Evolutionary conservation across 805 yeast genomes (phyloP).

Genomic region (Cyberlindnera americana): DNA sequence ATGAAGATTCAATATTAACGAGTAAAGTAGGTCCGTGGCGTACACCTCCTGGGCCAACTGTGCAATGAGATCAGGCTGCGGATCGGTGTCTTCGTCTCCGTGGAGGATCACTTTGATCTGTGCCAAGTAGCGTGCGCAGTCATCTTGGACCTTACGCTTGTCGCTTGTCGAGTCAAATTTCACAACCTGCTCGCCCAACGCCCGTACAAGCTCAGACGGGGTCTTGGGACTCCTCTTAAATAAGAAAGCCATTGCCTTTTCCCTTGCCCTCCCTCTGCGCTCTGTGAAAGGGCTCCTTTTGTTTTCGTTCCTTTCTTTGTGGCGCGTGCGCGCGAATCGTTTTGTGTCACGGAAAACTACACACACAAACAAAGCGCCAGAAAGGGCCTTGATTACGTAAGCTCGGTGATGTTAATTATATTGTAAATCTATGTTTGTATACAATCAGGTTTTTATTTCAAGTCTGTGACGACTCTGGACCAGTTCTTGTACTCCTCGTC

Average conservation of each 20-base stretch:
- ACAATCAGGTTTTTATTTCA: no score
- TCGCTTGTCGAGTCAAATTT: constrained; percentile 43
- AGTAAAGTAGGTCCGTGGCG: constrained; percentile 61
- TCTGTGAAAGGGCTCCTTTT: not conserved
- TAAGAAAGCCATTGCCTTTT: constrained; percentile 49
- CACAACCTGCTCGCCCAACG: constrained; percentile 66
- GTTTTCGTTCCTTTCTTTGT: constrained; percentile 3
- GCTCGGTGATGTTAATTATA: not conserved
- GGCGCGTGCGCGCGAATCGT: not conserved
- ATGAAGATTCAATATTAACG: constrained; percentile 55
- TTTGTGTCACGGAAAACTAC: not conserved
- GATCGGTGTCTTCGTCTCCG: constrained; percentile 64
- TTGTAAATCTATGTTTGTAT: no score
- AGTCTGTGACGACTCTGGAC: constrained; percentile 36
- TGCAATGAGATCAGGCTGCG: constrained; percentile 50
- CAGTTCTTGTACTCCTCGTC: constrained; percentile 59
- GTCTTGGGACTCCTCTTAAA: constrained; percentile 90
- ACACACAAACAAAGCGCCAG: not conserved
- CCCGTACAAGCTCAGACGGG: constrained; percentile 77
- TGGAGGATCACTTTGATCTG: constrained; percentile 64
- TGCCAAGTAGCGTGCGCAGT: constrained; percentile 57
- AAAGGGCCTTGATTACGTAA: not conserved
- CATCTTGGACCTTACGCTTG: constrained; percentile 60
- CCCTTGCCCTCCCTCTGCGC: not conserved
- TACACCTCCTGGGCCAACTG: constrained; percentile 78